Evolutionary conservation across 345 rosid genomes (phyloP), one percentile per base, ranked within the genome.

Genomic region (Syzygium jambos): DNA sequence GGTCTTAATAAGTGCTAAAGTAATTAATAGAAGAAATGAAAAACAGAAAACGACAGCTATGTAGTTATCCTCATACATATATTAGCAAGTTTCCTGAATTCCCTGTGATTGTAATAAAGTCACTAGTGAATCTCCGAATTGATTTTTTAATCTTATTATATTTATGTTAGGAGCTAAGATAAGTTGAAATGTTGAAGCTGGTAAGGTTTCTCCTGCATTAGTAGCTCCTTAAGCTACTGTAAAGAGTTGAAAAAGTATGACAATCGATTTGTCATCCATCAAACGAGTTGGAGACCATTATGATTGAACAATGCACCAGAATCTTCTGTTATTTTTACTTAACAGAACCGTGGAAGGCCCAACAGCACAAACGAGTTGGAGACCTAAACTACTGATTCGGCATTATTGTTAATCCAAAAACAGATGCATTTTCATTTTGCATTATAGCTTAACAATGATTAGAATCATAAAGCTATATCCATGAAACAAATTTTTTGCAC

Each of bases 291-390:
- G 78, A 68, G 78, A 68, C 3, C 43, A 30, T 16, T 2, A 68
- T 0, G 3, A 3, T 65, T 65, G 10, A 61, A n/a, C 73, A 61
- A 68, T 16, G 78, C 22, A 30, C 3, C 23, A 1, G 17, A 68
- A 68, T 68, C 23, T 30, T 68, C 41, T 68, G 43, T 68, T 27
- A 27, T 27, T 5, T 61, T 61, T 17, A 65, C 78, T 65, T 30
- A 9, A 65, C 1, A 4, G 22, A 65, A 30, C 15, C 22, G 10
- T 0, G 5, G 6, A 30, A 65, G 1, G 6, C 5, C 6, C 1
- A 2, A 30, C 5, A 2, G 11, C 8, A 65, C 78, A 30, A 16
- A 22, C 3, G 6, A 65, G 21, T 30, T 65, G 41, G 41, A 65
- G 41, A 57, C 4, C 38, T 16, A 15, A 68, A 34, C 23, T 9